Percentiles rank a stretch among this genome's conserved stretches.
phyloP scores from a whole-genome alignment of 2,329 filamentous ascomycete genomes.

The Onygenales sp. region DNA sequence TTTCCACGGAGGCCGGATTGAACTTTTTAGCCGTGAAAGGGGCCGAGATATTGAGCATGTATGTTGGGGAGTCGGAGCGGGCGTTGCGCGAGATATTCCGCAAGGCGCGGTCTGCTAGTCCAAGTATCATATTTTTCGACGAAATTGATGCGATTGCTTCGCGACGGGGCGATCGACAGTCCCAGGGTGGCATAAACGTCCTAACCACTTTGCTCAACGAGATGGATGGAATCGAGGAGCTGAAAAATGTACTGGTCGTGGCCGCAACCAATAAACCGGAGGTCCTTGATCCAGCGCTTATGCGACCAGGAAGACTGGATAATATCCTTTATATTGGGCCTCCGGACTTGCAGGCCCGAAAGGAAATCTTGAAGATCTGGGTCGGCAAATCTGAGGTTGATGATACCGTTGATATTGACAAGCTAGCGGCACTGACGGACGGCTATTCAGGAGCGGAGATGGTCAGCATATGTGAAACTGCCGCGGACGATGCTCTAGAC shows the following conservation, averaged over 20 bases:
- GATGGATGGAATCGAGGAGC: conserved; percentile 86
- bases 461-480: conserved; percentile 47
- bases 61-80: conserved; percentile 88
- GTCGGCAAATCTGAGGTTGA: conserved; percentile 51
- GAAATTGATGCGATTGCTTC: conserved; percentile 82
- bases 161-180: conserved; percentile 41
- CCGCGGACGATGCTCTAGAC: conserved; percentile 43
- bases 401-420: conserved; percentile 55
- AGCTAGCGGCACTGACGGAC: conserved; percentile 56
- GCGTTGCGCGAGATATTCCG: conserved; percentile 76
- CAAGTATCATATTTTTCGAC: conserved; percentile 94
- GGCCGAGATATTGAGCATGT: conserved; percentile 90
- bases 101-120: conserved; percentile 73
- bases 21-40: conserved; percentile 95
- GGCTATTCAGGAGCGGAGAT: conserved; percentile 85
- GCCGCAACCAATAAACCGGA: conserved; percentile 89
- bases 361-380: conserved; percentile 65
- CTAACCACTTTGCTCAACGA: conserved; percentile 84
- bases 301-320: conserved; percentile 79
- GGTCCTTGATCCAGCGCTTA: conserved; percentile 71
- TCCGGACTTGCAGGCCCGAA: conserved; percentile 62
- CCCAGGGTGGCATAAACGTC: conserved; percentile 59
- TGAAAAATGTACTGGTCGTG: conserved; percentile 75
- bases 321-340: conserved; percentile 77
- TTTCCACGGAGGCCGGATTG: conserved; percentile 80